Base-by-base conservation (phyloP, 202 grass and related monocot species). In the Musa balbisiana region DNA sequence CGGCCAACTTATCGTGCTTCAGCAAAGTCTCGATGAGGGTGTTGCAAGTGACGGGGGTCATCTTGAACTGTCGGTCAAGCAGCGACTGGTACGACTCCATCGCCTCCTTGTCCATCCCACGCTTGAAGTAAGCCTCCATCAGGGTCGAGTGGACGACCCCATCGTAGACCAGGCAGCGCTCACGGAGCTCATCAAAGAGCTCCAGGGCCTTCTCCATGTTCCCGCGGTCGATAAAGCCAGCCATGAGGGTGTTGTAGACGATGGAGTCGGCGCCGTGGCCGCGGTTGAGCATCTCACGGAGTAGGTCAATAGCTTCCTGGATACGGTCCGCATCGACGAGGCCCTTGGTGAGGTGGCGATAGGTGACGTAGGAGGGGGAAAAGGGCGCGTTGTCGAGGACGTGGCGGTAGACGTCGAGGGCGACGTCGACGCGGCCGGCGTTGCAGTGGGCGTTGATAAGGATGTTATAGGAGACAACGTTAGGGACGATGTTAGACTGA, bases 61-160 rank as follows among this genome's bases (percentile, higher is more conserved):
- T 96, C 81, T 84, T 96, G 78, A 96, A 96, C 25, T 85, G 79
- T 53, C 82, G 79, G 8, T 82, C 76, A 1, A 89, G 76, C 23
- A 92, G 74, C 12, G 89, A 92, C 63, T 86, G 85, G 75, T 96
- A 96, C 19, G 87, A 90, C 43, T 96, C 89, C 92, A 96, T 87
- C 76, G 92, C 89, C 63, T 96, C 89, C 78, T 82, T 96, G 73
- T 96, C 89, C 89, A 89, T 89, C 11, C 80, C 86, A 52, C 82
- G 81, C 76, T 89, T 92, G 89, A 86, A 96, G 79, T 92, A 96
- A 0, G 84, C 87, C 81, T 89, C 87, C 92, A 96, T 96, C 73
- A 96, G 89, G 33, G 87, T 89, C 11, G 87, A 84, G 68, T 96
- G 85, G 16, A 96, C 87, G 3, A 89, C 83, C 2, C 92, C 92